phyloP scores from a whole-genome alignment of 2,329 filamentous ascomycete species.

The Blumeria hordei region DNA sequence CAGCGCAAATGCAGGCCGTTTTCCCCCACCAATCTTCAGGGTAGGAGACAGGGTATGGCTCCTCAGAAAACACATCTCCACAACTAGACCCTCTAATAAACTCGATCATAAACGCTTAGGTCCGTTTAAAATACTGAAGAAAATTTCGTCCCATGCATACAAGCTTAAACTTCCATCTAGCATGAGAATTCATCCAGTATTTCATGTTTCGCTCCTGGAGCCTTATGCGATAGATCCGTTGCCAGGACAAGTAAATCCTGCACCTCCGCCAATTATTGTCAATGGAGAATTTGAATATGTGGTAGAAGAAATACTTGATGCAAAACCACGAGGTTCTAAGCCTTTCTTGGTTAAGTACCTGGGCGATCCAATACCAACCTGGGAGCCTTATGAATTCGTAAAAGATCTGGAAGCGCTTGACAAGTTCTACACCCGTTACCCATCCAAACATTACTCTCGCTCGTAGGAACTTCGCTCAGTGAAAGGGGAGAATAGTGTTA shows the following conservation, averaged over 20 bases:
- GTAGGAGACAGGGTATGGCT: neutral
- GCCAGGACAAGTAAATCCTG: neutral
- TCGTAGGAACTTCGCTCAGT: neutral
- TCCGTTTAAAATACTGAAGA: conserved; percentile 2
- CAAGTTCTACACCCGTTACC: neutral
- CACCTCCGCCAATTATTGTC: neutral
- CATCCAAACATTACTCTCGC: neutral
- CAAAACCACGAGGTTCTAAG: neutral
- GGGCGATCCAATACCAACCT: neutral
- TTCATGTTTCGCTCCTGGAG: conserved; percentile 3
- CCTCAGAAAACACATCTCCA: conserved; percentile 1
- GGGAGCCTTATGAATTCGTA: neutral
- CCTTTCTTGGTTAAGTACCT: neutral
- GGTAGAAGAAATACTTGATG: neutral
- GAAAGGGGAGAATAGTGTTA: neutral
- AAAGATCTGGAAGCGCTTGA: neutral
- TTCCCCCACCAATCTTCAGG: neutral
- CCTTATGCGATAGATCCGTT: neutral
- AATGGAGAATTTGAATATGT: neutral
- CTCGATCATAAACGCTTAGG: conserved; percentile 2
- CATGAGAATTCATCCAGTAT: conserved; percentile 2
- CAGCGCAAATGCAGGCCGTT: neutral
- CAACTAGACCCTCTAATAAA: conserved; percentile 1
- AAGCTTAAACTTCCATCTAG: neutral
- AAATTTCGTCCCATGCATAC: neutral